Evolutionary conservation across 2,329 filamentous ascomycete species (phyloP), one percentile per base, ranked within the genome.

Genomic region (Aureobasidium sp.): DNA sequence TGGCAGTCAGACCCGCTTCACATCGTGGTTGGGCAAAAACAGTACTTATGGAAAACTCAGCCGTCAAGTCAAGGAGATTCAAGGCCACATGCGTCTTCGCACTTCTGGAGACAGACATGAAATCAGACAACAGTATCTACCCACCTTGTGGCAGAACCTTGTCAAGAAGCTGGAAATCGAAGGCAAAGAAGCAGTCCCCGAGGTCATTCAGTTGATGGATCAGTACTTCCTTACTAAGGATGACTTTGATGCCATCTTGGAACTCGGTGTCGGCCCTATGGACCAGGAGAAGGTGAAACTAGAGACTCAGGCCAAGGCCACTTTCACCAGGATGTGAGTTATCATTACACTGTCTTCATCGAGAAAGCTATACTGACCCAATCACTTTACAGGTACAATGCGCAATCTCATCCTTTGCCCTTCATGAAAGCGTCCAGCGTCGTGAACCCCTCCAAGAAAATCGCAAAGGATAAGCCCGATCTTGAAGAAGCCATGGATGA

Each of bases 401-500:
- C 82, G 64, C 88, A 87, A 76, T 87, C 87, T 20, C 94, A 99
- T 68, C 93, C 93, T 0, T 78, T 99, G 57, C 92, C 94, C 1
- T 99, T 97, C 76, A 96, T 97, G 86, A 97, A 97, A 76, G 90
- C 92, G 2, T 91, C 84, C 69, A 90, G 82, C 66, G 83, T 94
- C 17, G 74, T 85, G 10, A 88, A 85, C 3, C 86, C 90, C 5
- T 91, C 90, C 78, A 87, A 86, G 69, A 78, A 81, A 44, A 78
- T 84, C 29, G 86, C 85, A 57, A 85, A 84, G 74, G 91, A 93
- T 52, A 89, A 88, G 65, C 95, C 94, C 0, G 94, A 99, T 76
- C 82, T 99, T 36, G 94, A 99, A 76, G 94, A 99, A 75, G 94
- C 92, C 1, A 88, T 99, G 60, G 92, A 97, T 53, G 93, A 96